Conservation (phyloP, 495 filamentous ascomycete genomes). For the Xylaria flabelliformis region DNA sequence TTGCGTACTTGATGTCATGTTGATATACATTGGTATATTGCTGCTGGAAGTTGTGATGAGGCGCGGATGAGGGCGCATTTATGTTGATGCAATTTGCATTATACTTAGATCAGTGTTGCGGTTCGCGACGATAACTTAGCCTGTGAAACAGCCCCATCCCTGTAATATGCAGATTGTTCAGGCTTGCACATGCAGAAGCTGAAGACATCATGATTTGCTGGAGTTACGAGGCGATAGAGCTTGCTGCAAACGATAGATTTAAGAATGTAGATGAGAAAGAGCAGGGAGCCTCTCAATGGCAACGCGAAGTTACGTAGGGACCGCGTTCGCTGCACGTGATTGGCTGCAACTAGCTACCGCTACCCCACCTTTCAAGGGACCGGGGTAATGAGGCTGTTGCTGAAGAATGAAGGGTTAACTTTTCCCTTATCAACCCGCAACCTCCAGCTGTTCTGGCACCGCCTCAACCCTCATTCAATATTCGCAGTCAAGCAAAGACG, state of each 20-base stretch:
- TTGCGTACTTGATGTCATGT: not conserved
- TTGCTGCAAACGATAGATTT: too few species aligned
- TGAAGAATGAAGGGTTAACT: not conserved
- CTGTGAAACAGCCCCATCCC: not conserved
- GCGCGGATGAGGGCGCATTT: not conserved
- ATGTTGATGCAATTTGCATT: not conserved
- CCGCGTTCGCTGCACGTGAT: conserved; percentile 9
- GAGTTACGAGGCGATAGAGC: not conserved
- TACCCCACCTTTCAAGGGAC: conserved; percentile 11
- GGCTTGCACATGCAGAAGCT: not conserved
- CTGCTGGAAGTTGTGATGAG: not conserved
- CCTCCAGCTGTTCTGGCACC: not conserved
- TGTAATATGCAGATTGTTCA: not conserved
- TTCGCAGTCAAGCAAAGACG: not conserved
- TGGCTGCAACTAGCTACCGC: not conserved
- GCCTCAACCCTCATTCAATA: not conserved
- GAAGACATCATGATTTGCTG: too few species aligned
- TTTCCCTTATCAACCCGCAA: not conserved
- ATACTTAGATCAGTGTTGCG: not conserved
- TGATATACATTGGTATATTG: not conserved
- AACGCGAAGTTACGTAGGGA: conserved; percentile 17
- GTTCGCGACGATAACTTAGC: not conserved
- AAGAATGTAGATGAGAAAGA: not conserved
- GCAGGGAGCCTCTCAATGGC: not conserved
- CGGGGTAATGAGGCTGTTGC: conserved; percentile 13